A percentile compares a stretch with the other conserved stretches of the same genome.
These are phyloP conservation scores for Candida gigantensis DNA, from an alignment of 1,139 yeast genomes.

Conservation along the genomic window DNA sequence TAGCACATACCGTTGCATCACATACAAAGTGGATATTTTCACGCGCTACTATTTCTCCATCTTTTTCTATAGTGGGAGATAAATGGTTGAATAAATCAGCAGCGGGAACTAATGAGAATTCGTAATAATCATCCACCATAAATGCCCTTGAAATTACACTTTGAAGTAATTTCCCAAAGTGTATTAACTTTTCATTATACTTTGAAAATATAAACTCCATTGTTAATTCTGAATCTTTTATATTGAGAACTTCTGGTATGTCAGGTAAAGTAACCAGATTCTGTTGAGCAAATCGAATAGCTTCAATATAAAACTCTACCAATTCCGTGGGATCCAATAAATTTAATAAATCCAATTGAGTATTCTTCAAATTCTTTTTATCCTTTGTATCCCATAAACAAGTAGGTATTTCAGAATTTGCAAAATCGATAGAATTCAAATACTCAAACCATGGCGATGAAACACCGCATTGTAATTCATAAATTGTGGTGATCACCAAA, in stretches of 20 bases:
- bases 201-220: constrained; percentile 7
- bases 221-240: constrained; percentile 12
- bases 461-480: constrained; percentile 55
- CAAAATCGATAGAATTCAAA: constrained; percentile 54
- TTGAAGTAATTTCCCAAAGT: constrained; percentile 54
- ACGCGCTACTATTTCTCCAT: constrained; percentile 26
- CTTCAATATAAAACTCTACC: constrained; percentile 51
- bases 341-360: constrained; percentile 67
- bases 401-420: constrained; percentile 45
- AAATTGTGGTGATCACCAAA: constrained; percentile 66
- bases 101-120: constrained; percentile 80
- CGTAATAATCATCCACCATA: constrained; percentile 73
- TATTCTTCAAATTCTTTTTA: constrained; percentile 52
- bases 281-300: constrained; percentile 49
- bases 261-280: constrained; percentile 25
- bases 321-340: constrained; percentile 63
- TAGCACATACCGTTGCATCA: constrained; percentile 65
- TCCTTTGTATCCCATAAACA: constrained; percentile 63
- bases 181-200: constrained; percentile 24
- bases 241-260: constrained; percentile 41
- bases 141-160: constrained; percentile 78
- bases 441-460: constrained; percentile 78
- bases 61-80: constrained; percentile 30
- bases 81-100: constrained; percentile 88
- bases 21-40: constrained; percentile 78